Evolutionary conservation across 768 basidiomycete species (phyloP).

Genomic region (Tephrocybe sp.): DNA sequence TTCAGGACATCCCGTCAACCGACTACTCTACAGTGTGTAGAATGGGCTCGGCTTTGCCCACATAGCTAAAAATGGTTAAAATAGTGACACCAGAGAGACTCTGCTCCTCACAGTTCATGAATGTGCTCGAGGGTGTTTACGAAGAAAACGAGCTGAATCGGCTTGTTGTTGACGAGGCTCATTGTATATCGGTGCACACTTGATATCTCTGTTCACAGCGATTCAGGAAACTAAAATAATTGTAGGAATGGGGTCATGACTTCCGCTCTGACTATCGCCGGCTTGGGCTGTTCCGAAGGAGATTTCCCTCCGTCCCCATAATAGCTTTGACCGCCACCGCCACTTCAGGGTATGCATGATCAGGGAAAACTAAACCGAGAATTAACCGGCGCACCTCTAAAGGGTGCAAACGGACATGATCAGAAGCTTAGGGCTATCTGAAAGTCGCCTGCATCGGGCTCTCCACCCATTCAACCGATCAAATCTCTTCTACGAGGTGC

Average conservation of each 20-base stretch:
- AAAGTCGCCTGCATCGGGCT: conserved; percentile 56
- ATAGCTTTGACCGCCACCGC: conserved; percentile 90
- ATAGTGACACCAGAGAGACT: conserved; percentile 80
- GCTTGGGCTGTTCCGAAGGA: conserved; percentile 68
- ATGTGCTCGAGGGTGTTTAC: conserved; percentile 50
- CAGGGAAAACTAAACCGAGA: neutral
- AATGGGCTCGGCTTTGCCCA: neutral
- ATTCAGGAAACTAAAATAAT: no score
- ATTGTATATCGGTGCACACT: conserved; percentile 76
- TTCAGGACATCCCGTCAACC: conserved; percentile 55
- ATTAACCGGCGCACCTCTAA: conserved; percentile 3
- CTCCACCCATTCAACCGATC: conserved; percentile 79
- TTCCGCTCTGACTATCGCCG: conserved; percentile 74
- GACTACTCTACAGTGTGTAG: conserved; percentile 66
- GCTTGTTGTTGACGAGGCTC: conserved; percentile 84
- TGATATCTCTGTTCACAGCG: no score
- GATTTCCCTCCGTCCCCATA: conserved; percentile 70
- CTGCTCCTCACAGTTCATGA: conserved; percentile 51
- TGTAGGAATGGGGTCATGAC: conserved; percentile 83
- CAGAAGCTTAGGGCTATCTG: conserved; percentile 58
- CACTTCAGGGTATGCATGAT: conserved; percentile 53
- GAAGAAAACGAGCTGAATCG: conserved; percentile 62
- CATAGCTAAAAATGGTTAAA: neutral
- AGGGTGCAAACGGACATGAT: conserved; percentile 81
- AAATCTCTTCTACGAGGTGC: conserved; percentile 83